phyloP scores from a whole-genome alignment of 75 land plant genomes.

The Adiantum capillusveneris region DNA sequence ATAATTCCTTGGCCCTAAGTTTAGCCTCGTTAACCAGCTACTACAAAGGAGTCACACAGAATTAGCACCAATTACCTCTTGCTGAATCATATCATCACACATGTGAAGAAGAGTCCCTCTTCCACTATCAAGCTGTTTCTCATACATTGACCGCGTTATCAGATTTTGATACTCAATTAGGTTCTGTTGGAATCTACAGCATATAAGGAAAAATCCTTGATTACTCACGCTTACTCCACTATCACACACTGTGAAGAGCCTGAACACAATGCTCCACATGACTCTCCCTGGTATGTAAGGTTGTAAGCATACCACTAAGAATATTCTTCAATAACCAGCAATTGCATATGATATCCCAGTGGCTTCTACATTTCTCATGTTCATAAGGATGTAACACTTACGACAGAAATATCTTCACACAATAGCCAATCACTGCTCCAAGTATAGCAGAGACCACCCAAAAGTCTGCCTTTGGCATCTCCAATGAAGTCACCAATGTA shows the following conservation, averaged over 20 bases:
- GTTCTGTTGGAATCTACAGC: slow-evolving; percentile 70
- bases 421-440: slow-evolving; percentile 67
- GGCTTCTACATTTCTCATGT: too few relatives aligned
- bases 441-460: slow-evolving; percentile 78
- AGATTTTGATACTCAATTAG: slow-evolving; percentile 68
- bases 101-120: slow-evolving; percentile 92
- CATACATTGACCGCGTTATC: slow-evolving; percentile 93
- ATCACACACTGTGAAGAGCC: too few relatives aligned
- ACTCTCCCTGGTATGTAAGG: too few relatives aligned
- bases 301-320: not conserved
- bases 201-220: not conserved
- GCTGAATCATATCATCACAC: slow-evolving; percentile 97
- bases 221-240: too few relatives aligned
- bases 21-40: too few relatives aligned
- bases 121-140: slow-evolving; percentile 97
- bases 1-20: too few relatives aligned
- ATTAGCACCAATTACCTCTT: slow-evolving; percentile 69
- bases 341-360: not conserved
- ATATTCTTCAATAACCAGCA: not conserved
- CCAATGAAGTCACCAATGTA: slow-evolving; percentile 66
- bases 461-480: slow-evolving; percentile 69
- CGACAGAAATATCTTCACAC: slow-evolving; percentile 91
- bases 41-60: too few relatives aligned
- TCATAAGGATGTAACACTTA: slow-evolving; percentile 17
- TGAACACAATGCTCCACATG: too few relatives aligned